Percentiles rank a stretch among this genome's conserved stretches.
These are phyloP conservation scores for Daldinia vernicosa DNA, from an alignment of 495 filamentous ascomycete species.

Conservation along the genomic window DNA sequence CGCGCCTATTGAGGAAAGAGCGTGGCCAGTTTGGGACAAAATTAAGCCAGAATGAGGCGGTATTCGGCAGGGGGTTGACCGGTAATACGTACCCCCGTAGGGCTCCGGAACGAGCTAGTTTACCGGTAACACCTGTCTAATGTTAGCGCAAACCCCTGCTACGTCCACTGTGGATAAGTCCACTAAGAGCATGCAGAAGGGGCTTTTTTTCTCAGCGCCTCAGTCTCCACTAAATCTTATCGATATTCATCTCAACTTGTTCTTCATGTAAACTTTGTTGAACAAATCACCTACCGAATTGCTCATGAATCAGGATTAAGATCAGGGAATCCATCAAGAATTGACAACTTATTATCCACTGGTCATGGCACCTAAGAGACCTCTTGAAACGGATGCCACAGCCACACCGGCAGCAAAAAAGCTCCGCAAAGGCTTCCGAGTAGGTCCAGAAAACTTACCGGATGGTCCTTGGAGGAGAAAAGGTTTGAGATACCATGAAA, in stretches of 20 bases:
- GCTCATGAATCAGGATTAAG: background rate
- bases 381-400: slow-evolving; percentile 59
- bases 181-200: slow-evolving; percentile 1
- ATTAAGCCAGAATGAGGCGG: slow-evolving; percentile 11
- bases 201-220: background rate
- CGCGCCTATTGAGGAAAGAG: slow-evolving; percentile 22
- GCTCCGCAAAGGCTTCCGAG: slow-evolving; percentile 64
- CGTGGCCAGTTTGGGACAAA: slow-evolving; percentile 19
- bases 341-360: background rate
- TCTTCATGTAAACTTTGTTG: background rate
- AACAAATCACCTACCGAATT: background rate
- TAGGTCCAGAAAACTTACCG: slow-evolving; percentile 91
- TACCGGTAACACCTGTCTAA: background rate
- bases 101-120: slow-evolving; percentile 16
- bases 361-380: slow-evolving; percentile 71
- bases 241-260: background rate
- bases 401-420: slow-evolving; percentile 55
- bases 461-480: slow-evolving; percentile 93
- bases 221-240: background rate
- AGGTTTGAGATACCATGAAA: slow-evolving; percentile 57
- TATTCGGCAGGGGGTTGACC: slow-evolving; percentile 26
- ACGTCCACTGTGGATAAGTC: slow-evolving; percentile 1
- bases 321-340: background rate
- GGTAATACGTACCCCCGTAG: too few relatives aligned
- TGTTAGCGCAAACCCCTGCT: background rate